A percentile compares a stretch with the other conserved stretches of the same genome.
These are phyloP conservation scores for Avena insularis DNA, from an alignment of 176 grass and related monocot species.

Conservation along the genomic window DNA sequence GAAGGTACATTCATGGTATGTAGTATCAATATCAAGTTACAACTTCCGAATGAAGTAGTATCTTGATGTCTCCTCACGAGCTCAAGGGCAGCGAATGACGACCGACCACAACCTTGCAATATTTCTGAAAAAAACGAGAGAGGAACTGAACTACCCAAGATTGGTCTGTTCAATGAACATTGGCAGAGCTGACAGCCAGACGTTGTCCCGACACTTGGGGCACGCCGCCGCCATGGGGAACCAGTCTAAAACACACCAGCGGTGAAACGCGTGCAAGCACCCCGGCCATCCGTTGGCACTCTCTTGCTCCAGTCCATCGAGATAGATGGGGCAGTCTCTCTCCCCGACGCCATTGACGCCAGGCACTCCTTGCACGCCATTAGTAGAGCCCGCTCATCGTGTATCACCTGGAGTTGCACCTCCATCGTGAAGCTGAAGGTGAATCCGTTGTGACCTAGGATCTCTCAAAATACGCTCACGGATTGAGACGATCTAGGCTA, in stretches of 20 bases:
- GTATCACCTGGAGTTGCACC: no score
- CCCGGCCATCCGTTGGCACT: neutral
- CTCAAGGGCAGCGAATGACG: neutral
- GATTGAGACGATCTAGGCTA: no score
- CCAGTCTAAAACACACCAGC: neutral
- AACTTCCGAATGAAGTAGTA: no score
- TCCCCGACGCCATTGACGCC: neutral
- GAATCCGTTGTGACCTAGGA: no score
- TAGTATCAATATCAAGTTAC: neutral
- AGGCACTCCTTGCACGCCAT: neutral
- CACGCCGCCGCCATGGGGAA: neutral
- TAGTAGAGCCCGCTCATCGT: neutral
- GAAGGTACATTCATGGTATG: neutral
- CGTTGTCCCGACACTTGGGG: neutral
- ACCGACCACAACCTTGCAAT: neutral
- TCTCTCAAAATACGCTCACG: no score
- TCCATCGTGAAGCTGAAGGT: no score
- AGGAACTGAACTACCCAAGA: neutral
- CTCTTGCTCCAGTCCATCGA: neutral
- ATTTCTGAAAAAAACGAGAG: neutral
- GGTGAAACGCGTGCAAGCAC: no score
- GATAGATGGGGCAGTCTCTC: neutral
- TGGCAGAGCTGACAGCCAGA: neutral
- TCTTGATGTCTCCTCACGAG: neutral
- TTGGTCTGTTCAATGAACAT: neutral